Base-by-base conservation (phyloP, 495 filamentous ascomycete genomes). In the Aspergillus mulundensis region DNA sequence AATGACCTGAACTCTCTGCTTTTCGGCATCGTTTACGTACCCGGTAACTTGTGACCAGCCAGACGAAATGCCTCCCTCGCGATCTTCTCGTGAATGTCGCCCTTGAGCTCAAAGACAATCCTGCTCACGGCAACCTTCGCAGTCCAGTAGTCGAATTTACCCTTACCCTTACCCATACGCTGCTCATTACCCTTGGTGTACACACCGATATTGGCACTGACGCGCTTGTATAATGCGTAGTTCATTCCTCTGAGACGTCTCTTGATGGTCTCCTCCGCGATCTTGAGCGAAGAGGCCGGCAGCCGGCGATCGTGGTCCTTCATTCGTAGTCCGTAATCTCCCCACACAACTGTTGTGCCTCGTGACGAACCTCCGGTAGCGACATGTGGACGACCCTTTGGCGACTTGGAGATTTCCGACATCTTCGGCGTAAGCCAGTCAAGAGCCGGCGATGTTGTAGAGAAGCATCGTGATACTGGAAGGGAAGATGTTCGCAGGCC, bases 151-250 rank as follows among this genome's bases (percentile, higher is more conserved):
- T 97, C 94, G 71, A 97, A 97, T 59, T 84, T 87, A 61, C 94
- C 94, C 75, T 97, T 99, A 70, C 94, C 94, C 77, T 96, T 97
- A 72, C 94, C 95, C 94, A 99, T 99, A 79, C 95, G 86, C 61
- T 86, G 87, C 71, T 99, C 94, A 65, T 97, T 97, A 23, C 94
- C 94, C 70, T 85, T 91, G 50, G 89, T 88, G 74, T 91, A 99
- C 12, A 99, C 94, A 65, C 91, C 93, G 57, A 96, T 88, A 69
- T 91, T 96, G 56, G 91, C 91, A 56, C 83, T 83, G 23, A 97
- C 85, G 52, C 95, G 81, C 77, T 87, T 95, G 74, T 93, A 99
- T 48, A 99, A 70, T 40, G 88, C 83, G 70, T 93, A 99, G 61
- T 90, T 89, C 82, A 96, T 87, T 24, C 95, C 95, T 75, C 95